Base-by-base conservation (phyloP, 768 basidiomycete genomes). In the Terana coerulea region DNA sequence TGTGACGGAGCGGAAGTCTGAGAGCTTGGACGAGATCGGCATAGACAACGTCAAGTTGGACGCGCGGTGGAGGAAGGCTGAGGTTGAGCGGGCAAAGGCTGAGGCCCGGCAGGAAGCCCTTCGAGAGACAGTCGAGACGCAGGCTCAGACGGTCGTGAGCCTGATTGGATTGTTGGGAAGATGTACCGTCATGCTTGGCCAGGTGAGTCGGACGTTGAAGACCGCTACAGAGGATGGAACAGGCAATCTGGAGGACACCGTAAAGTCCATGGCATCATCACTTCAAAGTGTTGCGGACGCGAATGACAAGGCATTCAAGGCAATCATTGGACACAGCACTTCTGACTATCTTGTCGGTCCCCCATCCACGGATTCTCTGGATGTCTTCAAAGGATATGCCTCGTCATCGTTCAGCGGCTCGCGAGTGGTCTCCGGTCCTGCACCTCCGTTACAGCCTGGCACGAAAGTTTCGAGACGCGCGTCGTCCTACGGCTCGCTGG, bases 101-200 rank as follows among this genome's bases (percentile, higher is more conserved):
- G 79, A 86, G 61, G 78, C 79, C 24, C 83, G 88, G 61, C 72
- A 80, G 37, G 79, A 83, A 47, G 82, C 78, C 5, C 73, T 88
- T 67, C 76, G 71, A 42, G 78, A 79, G 35, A 80, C 84, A 4
- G 75, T 88, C 15, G 72, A 70, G 29, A 75, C 79, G 50, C 86
- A 93, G 71, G 78, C 85, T 1, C 76, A 78, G 59, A 72, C 84
- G 30, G 70, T 89, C 53, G 80, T 91, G 24, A 75, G 74, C 55
- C 75, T 93, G n/a, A 70, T 91, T 25, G 88, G 90, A 12, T 83
- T 92, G 77, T 73, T 94, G 19, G 88, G 88, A 31, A 74, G 88
- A 56, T 88, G 86, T 61, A 90, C 85, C 3, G 79, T 85, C 40
- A 77, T 84, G 65, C 72, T 91, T 25, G 80, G 77, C 11, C 86